Base-by-base conservation (phyloP, 2,329 filamentous ascomycete species). In the Diaporthe destruens region DNA sequence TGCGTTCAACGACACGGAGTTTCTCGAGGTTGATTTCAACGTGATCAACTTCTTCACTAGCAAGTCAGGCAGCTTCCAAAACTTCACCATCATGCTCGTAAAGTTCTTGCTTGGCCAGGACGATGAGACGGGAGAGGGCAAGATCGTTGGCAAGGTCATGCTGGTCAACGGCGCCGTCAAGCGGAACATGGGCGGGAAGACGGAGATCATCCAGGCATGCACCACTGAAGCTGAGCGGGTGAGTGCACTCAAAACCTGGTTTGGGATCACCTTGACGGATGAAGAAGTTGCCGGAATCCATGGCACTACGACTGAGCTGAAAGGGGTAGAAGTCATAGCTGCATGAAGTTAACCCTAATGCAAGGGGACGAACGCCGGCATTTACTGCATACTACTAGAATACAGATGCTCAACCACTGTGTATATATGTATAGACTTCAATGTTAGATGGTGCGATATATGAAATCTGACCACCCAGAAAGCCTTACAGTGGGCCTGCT, bases 1-100 rank as follows among this genome's bases (percentile, higher is more conserved):
- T 79, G 88, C 86, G 74, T 95, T 94, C 79, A 86, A 87, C 2
- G 89, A 92, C 74, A 83, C 87, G 20, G 91, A 93, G 79, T 93
- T 92, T 79, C 78, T 89, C 44, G 86, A 85, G 5, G 80, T 83
- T 55, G 91, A 93, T 80, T 93, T 90, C 76, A 85, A 85, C 47
- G 82, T 91, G 7, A 84, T 92, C 83, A 92, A 89, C 79, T 88
- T 84, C 76, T 87, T 78, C 59, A 89, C 87, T 1, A 89, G 87
- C 75, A 84, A 56, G 83, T 81, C 71, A 80, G 82, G 29, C 78
- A 79, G 84, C 71, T 88, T 85, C 78, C 92, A 92, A 79, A 88
- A 86, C 14, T 81, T 84, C 71, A 84, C 78, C 3, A 80, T 92
- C 47, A 78, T 91, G 25, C 85, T 88, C 71, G 83, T 85, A 68